Evolutionary conservation across 2,329 filamentous ascomycete genomes (phyloP), one percentile per base, ranked within the genome.

Genomic region (Epichloe gansuensis): DNA sequence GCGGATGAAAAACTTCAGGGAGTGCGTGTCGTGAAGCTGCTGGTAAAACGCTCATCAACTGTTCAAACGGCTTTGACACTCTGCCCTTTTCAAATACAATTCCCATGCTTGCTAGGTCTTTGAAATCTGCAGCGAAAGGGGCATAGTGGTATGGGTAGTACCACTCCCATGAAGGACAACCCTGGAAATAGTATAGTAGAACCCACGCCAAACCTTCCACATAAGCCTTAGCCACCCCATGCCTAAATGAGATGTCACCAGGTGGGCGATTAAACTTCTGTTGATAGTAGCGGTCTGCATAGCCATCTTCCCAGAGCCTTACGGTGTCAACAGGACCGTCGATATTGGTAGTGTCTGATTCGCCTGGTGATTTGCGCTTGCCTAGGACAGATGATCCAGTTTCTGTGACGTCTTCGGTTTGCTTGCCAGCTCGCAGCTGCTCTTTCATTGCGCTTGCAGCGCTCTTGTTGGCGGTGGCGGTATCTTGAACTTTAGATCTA

Each of bases 131-230:
- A 2, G 93, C 93, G 65, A 98, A 98, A 3, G 94, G 93, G 1
- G 93, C 94, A 65, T 98, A 98, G 65, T 98, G 93, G 63, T 97
- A 95, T 0, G 93, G 93, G 64, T 96, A 98, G 66, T 93, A 98
- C 93, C 93, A 98, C 50, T 91, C 94, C 93, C 94, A 98, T 0
- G 89, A 96, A 23, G 93, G 89, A 61, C 93, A 98, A 27, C 93
- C 93, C 68, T 98, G 93, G 68, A 96, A 95, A 67, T 98, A 98
- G 69, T 98, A 98, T 38, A 90, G 75, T 49, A 98, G 73, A 40
- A 98, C 93, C 93, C 94, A 98, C 23, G 86, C 86, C 9, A 98
- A 77, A 38, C 93, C 93, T 72, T 97, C 89, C 12, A 91, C 89
- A 66, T 98, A 98, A n/a, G 87, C 81, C 51, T 82, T 80, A 38